Conservation (phyloP, 768 basidiomycete species). For the Hygrocybe coccinea region DNA sequence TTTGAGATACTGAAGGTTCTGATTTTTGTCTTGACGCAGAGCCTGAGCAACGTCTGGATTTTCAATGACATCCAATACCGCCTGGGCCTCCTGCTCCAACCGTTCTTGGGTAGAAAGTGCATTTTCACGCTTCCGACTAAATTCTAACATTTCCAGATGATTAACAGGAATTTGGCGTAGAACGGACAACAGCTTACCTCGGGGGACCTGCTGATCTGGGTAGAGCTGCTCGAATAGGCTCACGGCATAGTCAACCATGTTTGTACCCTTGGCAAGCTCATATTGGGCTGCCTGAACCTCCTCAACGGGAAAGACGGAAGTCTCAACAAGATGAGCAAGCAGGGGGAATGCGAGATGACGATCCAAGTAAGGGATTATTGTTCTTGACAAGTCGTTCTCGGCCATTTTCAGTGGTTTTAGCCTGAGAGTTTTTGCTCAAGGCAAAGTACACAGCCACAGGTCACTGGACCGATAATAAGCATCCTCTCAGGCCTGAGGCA, state of each 20-base stretch:
- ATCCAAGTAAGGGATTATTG: slow-evolving; percentile 88
- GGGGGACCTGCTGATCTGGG: slow-evolving; percentile 63
- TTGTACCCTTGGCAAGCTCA: slow-evolving; percentile 95
- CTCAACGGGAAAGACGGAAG: slow-evolving; percentile 66
- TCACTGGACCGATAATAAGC: no score
- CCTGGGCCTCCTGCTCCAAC: slow-evolving; percentile 85
- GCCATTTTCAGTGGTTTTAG: slow-evolving; percentile 60
- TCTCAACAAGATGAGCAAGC: slow-evolving; percentile 79
- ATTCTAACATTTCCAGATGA: slow-evolving; percentile 50
- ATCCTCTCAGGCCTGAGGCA: no score
- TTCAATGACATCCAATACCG: slow-evolving; percentile 92
- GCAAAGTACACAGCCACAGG: slow-evolving; percentile 1
- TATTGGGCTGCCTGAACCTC: slow-evolving; percentile 89
- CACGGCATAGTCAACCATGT: slow-evolving; percentile 95
- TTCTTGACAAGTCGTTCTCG: slow-evolving; percentile 86
- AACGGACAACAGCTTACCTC: slow-evolving; percentile 42
- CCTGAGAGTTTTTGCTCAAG: background rate
- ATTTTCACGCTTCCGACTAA: slow-evolving; percentile 72
- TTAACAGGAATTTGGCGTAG: background rate
- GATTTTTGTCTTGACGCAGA: slow-evolving; percentile 92
- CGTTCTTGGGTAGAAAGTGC: slow-evolving; percentile 81
- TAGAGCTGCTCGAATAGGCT: slow-evolving; percentile 74
- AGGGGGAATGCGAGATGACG: slow-evolving; percentile 92
- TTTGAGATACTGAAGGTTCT: slow-evolving; percentile 91
- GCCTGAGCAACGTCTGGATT: slow-evolving; percentile 95